Base-by-base conservation (phyloP, 495 filamentous ascomycete genomes). In the Aspergillus conjunctus region DNA sequence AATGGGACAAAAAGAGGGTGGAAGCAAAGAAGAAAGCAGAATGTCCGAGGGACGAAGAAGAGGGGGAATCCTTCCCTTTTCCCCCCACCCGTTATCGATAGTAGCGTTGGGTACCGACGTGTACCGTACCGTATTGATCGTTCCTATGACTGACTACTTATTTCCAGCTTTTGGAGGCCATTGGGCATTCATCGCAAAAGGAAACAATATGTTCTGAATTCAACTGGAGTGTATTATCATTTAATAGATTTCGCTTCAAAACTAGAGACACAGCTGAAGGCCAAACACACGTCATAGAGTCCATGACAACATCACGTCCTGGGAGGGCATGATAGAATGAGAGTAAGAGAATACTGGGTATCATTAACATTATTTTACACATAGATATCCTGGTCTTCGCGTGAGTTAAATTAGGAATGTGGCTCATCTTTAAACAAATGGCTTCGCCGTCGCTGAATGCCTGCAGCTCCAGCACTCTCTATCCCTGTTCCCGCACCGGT, bases 371-470 rank as follows among this genome's bases (percentile, higher is more conserved):
- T 45, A 48, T 22, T 17, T 18, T 43, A 21, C 17, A 43, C 3
- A 10, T 57, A 45, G 21, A 60, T 45, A 45, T 15, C 17, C 17
- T 18, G 44, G 17, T 17, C 20, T 6, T 22, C 21, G 20, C n/a
- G 18, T 48, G 44, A 22, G 17, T 7, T 22, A 56, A 10, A 26
- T 45, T 72, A 61, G 31, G 20, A 62, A 43, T 66, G 39, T 31
- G 26, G 26, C 26, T 70, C 60, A 34, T 70, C 68, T n/a, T 61
- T 59, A 20, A 59, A 56, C 18, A 58, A 46, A 65, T 66, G 71
- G 57, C 73, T 73, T 21, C 73, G 67, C 43, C 76, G 68, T 66
- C 63, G 71, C 51, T 79, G 76, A 1, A 77, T 26, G 11, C 73
- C 73, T 44, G 62, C 65, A 21, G 63, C 67, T 56, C 68, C 68